Evolutionary conservation across 139 green algal genomes (phyloP), one percentile per base, ranked within the genome.

Genomic region (Diplosphaera chodatii): DNA sequence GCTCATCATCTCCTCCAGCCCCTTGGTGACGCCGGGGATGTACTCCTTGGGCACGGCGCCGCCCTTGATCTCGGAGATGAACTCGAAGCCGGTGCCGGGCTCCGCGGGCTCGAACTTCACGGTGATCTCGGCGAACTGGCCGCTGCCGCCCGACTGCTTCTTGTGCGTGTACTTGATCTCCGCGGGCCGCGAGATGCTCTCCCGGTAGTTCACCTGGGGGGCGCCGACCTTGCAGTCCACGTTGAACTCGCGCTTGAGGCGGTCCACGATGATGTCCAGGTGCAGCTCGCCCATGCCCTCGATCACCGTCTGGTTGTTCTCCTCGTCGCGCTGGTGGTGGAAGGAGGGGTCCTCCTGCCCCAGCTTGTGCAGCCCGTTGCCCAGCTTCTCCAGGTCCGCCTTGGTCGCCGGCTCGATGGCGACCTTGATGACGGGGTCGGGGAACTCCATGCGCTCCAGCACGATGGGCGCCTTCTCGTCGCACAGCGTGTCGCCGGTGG

Each of bases 281-380:
- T 99, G 95, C 73, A 99, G 93, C 85, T 99, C 95, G 37, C 95
- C 95, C 95, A 99, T 99, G 80, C 95, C 95, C 86, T 98, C 91
- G 69, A 99, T 99, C 29, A 69, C 83, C 23, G 83, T 91, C 81
- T 91, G 87, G 85, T 94, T 95, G 79, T 91, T 98, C 85, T 99
- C 94, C 59, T 98, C 91, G 72, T 99, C 94, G 33, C 95, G 86
- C 70, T 66, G 81, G 83, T 90, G 98, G 82, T 87, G 80, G 89
- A 99, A 98, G 21, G 91, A 97, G 63, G 95, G 95, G 82, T 99
- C 94, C 88, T 99, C 95, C 83, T 96, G 87, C 1, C 91, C 93
- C 66, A 99, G 89, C 90, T 98, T 98, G 85, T 91, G 92, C 41
- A 99, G 85, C 48, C 91, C 96, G 27, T 82, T 80, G 66, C 86